Evolutionary conservation across 1,139 yeast genomes (phyloP), one percentile per base, ranked within the genome.

Genomic region (Chernovozyma aurita): DNA sequence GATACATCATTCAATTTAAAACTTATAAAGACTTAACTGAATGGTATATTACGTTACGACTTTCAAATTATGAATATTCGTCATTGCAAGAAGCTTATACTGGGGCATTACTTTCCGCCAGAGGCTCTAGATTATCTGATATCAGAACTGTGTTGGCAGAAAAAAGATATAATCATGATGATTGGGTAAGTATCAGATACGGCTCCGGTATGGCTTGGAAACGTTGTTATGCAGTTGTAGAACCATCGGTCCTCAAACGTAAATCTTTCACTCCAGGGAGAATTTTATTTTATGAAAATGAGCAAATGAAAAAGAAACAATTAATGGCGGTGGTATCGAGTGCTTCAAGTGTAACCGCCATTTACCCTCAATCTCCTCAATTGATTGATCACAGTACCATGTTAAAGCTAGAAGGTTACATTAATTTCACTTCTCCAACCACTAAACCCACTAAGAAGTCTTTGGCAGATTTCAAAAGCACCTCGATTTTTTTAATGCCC

Each of bases 151-250:
- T 92, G 28, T 67, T 92, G 42, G 82, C 95, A 1, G 95, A 86
- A 48, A 84, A 92, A 22, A 78, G 92, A 50, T 85, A 81, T 53
- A 80, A 78, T 42, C 95, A 87, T 53, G 96, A 87, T 57, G 96
- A 90, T 52, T 90, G 96, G 97, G 88, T 85, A 27, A 77, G 90
- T 58, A 95, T 92, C 18, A 71, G 97, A 46, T 90, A 90, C 58
- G 97, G 97, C 13, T 78, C 94, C 14, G 98, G 98, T 25, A 87
- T 87, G 95, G 96, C 97, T 1, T 92, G 97, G 97, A 85, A 84
- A 53, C 73, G 95, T 44, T 90, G 96, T 55, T 92, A 76, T 67
- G 92, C 95, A 1, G 95, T 88, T n/a, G 76, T 90, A 39, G 87
- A 90, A 42, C 97, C 95, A 7, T 59, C 66, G 27, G 41, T 63